Base-by-base conservation (phyloP, 192 early-diverging fungal genomes). In the Neocallimastix lanati region DNA sequence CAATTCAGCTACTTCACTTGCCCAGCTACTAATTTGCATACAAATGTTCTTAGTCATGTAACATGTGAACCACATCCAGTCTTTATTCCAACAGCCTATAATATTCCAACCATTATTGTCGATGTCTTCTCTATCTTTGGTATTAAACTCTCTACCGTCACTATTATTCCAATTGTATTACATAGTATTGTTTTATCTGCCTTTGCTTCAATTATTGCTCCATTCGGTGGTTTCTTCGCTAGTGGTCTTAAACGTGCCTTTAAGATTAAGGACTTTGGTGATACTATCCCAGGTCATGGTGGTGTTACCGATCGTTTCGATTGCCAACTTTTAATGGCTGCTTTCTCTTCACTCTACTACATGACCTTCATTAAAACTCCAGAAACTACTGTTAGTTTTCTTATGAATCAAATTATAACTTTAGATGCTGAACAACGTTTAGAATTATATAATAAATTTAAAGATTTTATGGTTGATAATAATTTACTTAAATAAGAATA, bases 171-270 rank as follows among this genome's bases (percentile, higher is more conserved):
- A 29, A 83, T 98, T 79, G 94, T 96, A 83, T 88, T 94, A 40
- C 97, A 98, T 83, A 90, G 93, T 36, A 84, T 98, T 29, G 86
- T 93, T 29, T 91, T 98, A 86, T 92, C 96, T 0, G 87, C 90
- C 78, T 98, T 97, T 88, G 96, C 96, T 6, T 96, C 94, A 28
- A 82, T 95, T 80, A 96, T 98, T 82, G 96, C 96, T 77, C 97
- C 97, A 18, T 97, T 98, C 84, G 97, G 97, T 78, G 97, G 97
- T 16, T 98, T 97, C 88, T 98, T 98, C 88, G 97, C 97, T 12
- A 93, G 92, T 81, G 96, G 95, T 25, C 92, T 96, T 79, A 99
- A 99, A 85, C 89, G 97, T 30, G 97, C 97, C 2, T 96, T 99
- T 86, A 95, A 96, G 77, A 93, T 97, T 84, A 97, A 98, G 84